Percentiles rank a stretch among this genome's conserved stretches.
Conservation (phyloP, 345 rosid species). For the Hibiscus trionum region DNA sequence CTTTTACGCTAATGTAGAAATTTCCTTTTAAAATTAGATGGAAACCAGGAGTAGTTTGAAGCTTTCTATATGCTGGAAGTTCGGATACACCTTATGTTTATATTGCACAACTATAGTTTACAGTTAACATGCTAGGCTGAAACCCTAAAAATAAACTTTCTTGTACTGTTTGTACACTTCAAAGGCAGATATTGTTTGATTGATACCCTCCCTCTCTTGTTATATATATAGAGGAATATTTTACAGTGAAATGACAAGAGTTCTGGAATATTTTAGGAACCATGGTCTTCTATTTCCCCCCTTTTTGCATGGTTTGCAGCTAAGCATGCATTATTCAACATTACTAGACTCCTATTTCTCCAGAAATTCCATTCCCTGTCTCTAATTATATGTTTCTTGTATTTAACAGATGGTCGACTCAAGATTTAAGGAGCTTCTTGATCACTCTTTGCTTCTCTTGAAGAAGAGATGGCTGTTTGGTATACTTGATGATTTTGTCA, state of each 20-base stretch:
- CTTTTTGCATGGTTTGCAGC: background rate
- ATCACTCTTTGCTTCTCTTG: conserved; percentile 70
- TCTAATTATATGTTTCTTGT: background rate
- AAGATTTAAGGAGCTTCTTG: conserved; percentile 77
- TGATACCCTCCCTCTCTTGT: background rate
- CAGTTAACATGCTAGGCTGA: background rate
- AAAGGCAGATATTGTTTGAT: background rate
- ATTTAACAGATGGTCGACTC: conserved; percentile 74
- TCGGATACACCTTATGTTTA: background rate
- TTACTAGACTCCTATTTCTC: background rate
- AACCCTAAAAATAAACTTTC: background rate
- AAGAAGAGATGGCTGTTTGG: conserved; percentile 94
- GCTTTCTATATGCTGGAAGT: background rate
- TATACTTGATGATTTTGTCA: conserved; percentile 85
- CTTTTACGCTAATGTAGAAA: background rate
- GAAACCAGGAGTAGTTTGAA: background rate
- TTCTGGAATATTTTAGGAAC: background rate
- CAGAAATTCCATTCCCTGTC: background rate
- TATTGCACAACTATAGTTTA: background rate
- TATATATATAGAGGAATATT: background rate
- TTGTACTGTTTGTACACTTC: background rate
- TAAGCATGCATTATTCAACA: background rate
- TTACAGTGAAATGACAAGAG: background rate
- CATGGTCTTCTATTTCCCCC: background rate
- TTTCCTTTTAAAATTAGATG: background rate